phyloP scores from a whole-genome alignment of 2,329 filamentous ascomycete genomes.

The Thielaviopsis musarum region DNA sequence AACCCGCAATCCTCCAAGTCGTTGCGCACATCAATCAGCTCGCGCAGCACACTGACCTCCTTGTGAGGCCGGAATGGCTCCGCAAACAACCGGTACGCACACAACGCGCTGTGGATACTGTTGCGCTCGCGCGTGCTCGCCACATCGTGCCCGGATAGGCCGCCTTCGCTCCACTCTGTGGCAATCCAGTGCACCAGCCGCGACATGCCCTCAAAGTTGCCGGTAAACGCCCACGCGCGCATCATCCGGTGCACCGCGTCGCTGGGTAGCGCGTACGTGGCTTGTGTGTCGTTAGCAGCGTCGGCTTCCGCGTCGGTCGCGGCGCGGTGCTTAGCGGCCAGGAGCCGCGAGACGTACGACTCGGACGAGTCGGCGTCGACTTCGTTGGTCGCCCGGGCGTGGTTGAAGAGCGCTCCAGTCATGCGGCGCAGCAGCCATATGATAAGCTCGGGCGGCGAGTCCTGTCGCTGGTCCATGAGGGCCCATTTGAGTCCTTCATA shows the following conservation, averaged over 20 bases:
- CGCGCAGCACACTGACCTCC: conserved; percentile 19
- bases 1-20: conserved; percentile 16
- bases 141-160: conserved; percentile 14
- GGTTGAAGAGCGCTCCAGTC: conserved; percentile 1
- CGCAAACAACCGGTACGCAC: conserved; percentile 31
- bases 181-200: conserved; percentile 42
- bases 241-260: conserved; percentile 20
- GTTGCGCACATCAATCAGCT: conserved; percentile 16
- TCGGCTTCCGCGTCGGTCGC: background rate
- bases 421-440: conserved; percentile 7
- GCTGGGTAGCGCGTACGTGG: background rate
- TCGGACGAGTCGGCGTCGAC: background rate
- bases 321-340: background rate
- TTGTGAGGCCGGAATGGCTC: conserved; percentile 23
- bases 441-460: background rate
- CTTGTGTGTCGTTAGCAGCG: background rate
- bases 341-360: background rate
- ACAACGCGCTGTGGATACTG: conserved; percentile 22
- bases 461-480: background rate
- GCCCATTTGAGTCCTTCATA: conserved; percentile 2
- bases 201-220: conserved; percentile 41
- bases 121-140: conserved; percentile 18
- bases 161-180: conserved; percentile 24
- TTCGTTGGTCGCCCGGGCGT: background rate
- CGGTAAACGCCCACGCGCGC: conserved; percentile 42